Base-by-base conservation (phyloP, 2,329 filamentous ascomycete species). In the Gaeumannomyces sp. region DNA sequence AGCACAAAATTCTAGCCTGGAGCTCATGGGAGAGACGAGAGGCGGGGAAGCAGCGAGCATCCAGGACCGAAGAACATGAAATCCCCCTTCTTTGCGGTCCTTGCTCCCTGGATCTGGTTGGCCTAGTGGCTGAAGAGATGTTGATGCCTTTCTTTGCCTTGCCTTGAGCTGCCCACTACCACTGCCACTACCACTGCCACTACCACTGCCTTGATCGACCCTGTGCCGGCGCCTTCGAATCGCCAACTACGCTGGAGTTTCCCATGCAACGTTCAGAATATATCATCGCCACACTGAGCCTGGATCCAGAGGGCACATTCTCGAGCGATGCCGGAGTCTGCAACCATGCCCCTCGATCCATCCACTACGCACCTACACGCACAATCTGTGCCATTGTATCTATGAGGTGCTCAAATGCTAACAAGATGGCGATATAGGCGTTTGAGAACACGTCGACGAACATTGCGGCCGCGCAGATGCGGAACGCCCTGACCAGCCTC, bases 391-490 rank as follows among this genome's bases (percentile, higher is more conserved):
- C 25, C 45, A 25, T 22, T 19, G n/a, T 10, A 10, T 53, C 19
- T 7, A 53, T 25, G 45, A 19, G 38, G 38, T 16, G 38, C 38
- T 45, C 38, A 16, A 45, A 53, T 10, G 22, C 45, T 53, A 11
- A 53, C 45, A 25, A 10, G 45, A 22, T 25, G 45, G 45, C 22
- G 25, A 63, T 59, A 61, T 78, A 98, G 95, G 95, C 95, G 68
- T 99, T 99, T 78, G 95, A 99, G 81, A 98, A 98, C 87, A 96
- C 95, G 72, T 97, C 94, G 65, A 99, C 95, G 75, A 97, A 92
- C 73, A 94, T 99, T 70, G 95, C 95, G 68, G 95, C 95, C 65
- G 96, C 93, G 67, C 95, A 99, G 83, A 99, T 99, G 95, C 92
- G 95, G 80, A 99, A 99, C 85, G 86, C 92, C 68, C 85, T 99